phyloP scores from a whole-genome alignment of 2,329 filamentous ascomycete genomes.

The Leptographium radiaticola region DNA sequence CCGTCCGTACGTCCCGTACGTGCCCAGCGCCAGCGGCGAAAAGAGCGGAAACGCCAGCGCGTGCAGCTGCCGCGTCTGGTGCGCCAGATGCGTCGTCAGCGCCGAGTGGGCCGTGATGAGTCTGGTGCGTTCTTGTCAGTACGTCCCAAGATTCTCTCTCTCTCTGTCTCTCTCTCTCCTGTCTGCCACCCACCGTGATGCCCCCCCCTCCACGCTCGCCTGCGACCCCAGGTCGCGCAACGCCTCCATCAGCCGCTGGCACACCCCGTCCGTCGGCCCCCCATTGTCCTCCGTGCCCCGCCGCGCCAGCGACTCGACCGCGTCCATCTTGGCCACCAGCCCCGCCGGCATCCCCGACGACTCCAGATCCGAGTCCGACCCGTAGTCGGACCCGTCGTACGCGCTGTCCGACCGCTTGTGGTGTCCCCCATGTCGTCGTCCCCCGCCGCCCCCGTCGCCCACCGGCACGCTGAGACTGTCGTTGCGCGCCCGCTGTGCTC shows the following conservation, averaged over 20 bases:
- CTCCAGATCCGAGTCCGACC: slow-evolving; percentile 58
- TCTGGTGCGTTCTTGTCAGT: slow-evolving; percentile 25
- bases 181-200: slow-evolving; percentile 49
- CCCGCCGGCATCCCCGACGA: slow-evolving; percentile 53
- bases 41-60: slow-evolving; percentile 58
- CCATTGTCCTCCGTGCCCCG: slow-evolving; percentile 54
- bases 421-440: slow-evolving; percentile 11
- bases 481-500: slow-evolving; percentile 15
- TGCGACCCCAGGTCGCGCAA: slow-evolving; percentile 62
- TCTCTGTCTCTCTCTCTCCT: too few relatives aligned
- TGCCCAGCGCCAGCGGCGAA: slow-evolving; percentile 40
- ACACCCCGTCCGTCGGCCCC: slow-evolving; percentile 50
- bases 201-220: slow-evolving; percentile 56
- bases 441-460: slow-evolving; percentile 14
- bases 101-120: slow-evolving; percentile 65
- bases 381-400: slow-evolving; percentile 65
- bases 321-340: slow-evolving; percentile 57
- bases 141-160: too few relatives aligned
- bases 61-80: slow-evolving; percentile 65
- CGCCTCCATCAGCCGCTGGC: slow-evolving; percentile 55
- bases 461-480: slow-evolving; percentile 32
- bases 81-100: slow-evolving; percentile 58
- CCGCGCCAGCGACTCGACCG: slow-evolving; percentile 56
- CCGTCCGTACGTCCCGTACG: too few relatives aligned
- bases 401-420: slow-evolving; percentile 42